Base-by-base conservation (phyloP, 148 eudicot species). In the Silene uniflora region DNA sequence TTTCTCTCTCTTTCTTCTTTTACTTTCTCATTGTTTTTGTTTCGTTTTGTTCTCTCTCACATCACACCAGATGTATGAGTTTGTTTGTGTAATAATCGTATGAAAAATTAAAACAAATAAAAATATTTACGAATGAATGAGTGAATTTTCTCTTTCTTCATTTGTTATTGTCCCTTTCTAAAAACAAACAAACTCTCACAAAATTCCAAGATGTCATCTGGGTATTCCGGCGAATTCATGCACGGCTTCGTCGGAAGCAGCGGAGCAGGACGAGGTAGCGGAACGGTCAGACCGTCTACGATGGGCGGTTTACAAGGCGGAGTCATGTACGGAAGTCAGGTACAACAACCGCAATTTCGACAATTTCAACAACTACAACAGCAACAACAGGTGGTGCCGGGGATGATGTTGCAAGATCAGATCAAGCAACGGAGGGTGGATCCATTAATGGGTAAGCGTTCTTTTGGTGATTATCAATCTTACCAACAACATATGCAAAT, bases 371-470 rank as follows among this genome's bases (percentile, higher is more conserved):
- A 71, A 29, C 70, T 29, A 9, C 73, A 56, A 71, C 60, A 71
- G 16, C 39, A 23, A 49, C 60, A 71, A 17, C 76, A 29, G 24
- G 55, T 42, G 22, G 16, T 32, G 4, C 67, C 14, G 8, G 79
- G 73, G 79, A 44, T 80, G 78, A 65, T 71, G 49, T 71, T 84
- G n/a, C 72, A 83, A 13, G 44, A 83, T 3, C 94, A 88, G 89
- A 86, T 89, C 89, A 76, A 76, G 7, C 84, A 76, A 10, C 73
- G 88, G 29, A 75, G 87, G 18, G 67, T 86, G 7, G 88, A 85
- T 62, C 82, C 80, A 29, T 25, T 75, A 32, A 75, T 75, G 73
- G 98, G 97, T 6, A 95, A 95, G 73, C 84, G 99, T 7, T 89
- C 93, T 4, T 82, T 90, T 1, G 84, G 89, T 0, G 97, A 88